A percentile compares a stretch with the other conserved stretches of the same genome.
Evolutionary conservation across 108 stramenopile genomes (phyloP).

Genomic region (Skeletonema potamos): DNA sequence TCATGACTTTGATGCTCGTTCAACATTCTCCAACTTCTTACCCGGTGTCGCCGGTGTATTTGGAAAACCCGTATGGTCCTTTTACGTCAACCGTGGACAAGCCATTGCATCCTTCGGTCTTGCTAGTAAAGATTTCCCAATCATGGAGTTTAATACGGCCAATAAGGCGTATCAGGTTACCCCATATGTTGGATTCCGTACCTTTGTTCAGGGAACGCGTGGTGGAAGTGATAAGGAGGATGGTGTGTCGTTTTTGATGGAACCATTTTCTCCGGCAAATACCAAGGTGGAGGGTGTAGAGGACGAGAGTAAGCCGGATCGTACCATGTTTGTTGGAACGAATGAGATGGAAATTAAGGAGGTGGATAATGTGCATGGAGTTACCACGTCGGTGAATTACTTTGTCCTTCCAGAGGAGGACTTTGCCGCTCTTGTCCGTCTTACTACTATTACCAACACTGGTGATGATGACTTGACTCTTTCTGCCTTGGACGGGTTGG

Average conservation of each 20-base stretch:
- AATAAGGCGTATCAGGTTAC: slow-evolving; percentile 96
- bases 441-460: slow-evolving; percentile 85
- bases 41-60: slow-evolving; percentile 88
- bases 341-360: slow-evolving; percentile 93
- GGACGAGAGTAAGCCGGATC: slow-evolving; percentile 68
- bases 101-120: slow-evolving; percentile 87
- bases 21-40: slow-evolving; percentile 84
- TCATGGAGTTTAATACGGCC: slow-evolving; percentile 92
- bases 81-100: slow-evolving; percentile 97
- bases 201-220: slow-evolving; percentile 83
- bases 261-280: slow-evolving; percentile 70
- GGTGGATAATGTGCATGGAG: slow-evolving; percentile 67
- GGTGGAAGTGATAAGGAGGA: slow-evolving; percentile 35
- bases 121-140: slow-evolving; percentile 86
- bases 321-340: slow-evolving; percentile 89
- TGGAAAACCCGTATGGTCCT: slow-evolving; percentile 92
- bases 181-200: slow-evolving; percentile 91
- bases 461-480: slow-evolving; percentile 62
- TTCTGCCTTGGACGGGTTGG: slow-evolving; percentile 86
- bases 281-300: slow-evolving; percentile 54
- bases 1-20: slow-evolving; percentile 83
- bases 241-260: slow-evolving; percentile 59
- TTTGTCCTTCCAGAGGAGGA: slow-evolving; percentile 87
- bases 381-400: slow-evolving; percentile 85
- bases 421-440: slow-evolving; percentile 85